Conservation (phyloP, 2,329 filamentous ascomycete species). For the Teratosphaeria destructans region DNA sequence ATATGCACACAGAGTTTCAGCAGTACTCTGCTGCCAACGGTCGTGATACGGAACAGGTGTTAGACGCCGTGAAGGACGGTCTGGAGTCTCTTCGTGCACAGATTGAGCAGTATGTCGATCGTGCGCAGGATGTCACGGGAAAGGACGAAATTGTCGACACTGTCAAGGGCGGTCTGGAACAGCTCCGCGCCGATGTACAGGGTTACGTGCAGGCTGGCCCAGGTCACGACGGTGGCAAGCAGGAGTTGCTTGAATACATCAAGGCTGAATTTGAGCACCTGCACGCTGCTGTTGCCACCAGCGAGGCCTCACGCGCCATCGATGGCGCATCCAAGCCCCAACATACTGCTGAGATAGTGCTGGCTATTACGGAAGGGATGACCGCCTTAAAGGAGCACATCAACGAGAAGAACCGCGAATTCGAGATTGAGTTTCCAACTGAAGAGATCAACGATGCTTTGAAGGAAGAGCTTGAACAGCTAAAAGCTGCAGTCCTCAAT, state of each 20-base stretch:
- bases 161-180: conserved; percentile 54
- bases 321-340: conserved; percentile 11
- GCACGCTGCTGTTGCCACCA: conserved; percentile 44
- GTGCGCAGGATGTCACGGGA: conserved; percentile 54
- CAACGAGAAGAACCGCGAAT: conserved; percentile 27
- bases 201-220: conserved; percentile 37
- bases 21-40: conserved; percentile 71
- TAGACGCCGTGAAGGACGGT: conserved; percentile 80
- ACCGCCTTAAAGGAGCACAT: conserved; percentile 21
- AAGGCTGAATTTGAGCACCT: conserved; percentile 51
- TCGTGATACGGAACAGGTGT: conserved; percentile 74
- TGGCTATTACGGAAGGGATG: conserved; percentile 23
- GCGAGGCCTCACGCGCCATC: conserved; percentile 22
- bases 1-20: conserved; percentile 58
- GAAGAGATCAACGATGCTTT: conserved; percentile 56
- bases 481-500: conserved; percentile 65
- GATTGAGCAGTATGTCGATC: conserved; percentile 72
- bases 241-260: conserved; percentile 41
- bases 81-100: conserved; percentile 69
- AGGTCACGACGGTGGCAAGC: conserved; percentile 31
- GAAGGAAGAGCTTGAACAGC: conserved; percentile 70
- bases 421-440: conserved; percentile 24
- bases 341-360: conserved; percentile 21
- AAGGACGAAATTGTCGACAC: conserved; percentile 71
- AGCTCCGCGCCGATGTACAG: conserved; percentile 52